Conservation (phyloP, 768 basidiomycete species). For the Psilocybe tampanensis region DNA sequence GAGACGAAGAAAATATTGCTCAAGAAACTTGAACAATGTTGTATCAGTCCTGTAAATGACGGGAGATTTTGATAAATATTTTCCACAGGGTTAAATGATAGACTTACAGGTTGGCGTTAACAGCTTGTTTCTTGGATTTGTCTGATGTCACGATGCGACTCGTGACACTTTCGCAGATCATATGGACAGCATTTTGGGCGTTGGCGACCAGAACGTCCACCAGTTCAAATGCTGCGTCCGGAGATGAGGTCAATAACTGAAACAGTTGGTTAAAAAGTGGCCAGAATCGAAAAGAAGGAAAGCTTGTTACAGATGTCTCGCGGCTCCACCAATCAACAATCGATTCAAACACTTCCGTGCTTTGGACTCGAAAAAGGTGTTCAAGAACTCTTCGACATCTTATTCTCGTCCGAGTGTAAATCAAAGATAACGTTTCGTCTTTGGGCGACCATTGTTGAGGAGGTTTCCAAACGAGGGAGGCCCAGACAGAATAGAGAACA, state of each 20-base stretch:
- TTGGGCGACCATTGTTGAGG: conserved; percentile 50
- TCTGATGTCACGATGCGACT: conserved; percentile 60
- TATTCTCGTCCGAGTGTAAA: conserved; percentile 64
- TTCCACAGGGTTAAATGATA: conserved; percentile 4
- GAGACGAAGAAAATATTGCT: conserved; percentile 78
- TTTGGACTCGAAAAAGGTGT: conserved; percentile 79
- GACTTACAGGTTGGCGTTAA: conserved; percentile 69
- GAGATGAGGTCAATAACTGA: conserved; percentile 39
- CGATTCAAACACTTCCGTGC: conserved; percentile 82
- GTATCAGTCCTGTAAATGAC: conserved; percentile 59
- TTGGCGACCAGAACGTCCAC: conserved; percentile 82
- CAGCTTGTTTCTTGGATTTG: conserved; percentile 57
- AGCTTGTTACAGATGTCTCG: conserved; percentile 46
- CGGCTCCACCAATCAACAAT: conserved; percentile 82
- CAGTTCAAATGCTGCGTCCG: conserved; percentile 73
- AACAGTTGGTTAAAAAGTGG: conserved; percentile 10
- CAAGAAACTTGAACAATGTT: conserved; percentile 82
- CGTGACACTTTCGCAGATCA: conserved; percentile 84
- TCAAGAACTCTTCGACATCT: conserved; percentile 83
- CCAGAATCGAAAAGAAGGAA: not conserved
- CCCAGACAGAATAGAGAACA: conserved; percentile 80
- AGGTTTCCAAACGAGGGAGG: conserved; percentile 52
- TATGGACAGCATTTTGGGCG: conserved; percentile 85
- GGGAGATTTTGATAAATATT: conserved; percentile 2
- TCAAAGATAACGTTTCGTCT: conserved; percentile 68